phyloP scores from a whole-genome alignment of 306 rosid genomes.

The Inga oerstediana region DNA sequence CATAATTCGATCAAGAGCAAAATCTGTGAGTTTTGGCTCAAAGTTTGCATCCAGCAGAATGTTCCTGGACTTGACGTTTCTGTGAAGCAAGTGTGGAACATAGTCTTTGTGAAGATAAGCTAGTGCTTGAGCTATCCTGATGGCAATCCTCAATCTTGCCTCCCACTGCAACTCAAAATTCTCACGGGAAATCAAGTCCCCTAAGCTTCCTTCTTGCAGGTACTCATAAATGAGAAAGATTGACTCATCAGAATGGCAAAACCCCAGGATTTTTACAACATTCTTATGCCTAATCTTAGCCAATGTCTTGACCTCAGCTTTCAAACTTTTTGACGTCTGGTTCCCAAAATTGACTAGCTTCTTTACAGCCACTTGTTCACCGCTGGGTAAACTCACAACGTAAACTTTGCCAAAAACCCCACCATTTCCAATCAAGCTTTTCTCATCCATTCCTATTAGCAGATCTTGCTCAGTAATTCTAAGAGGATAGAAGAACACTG shows the following conservation, averaged over 20 bases:
- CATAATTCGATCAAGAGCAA: conserved; percentile 73
- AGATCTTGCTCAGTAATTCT: conserved; percentile 88
- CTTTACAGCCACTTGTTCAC: conserved; percentile 84
- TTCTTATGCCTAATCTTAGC: conserved; percentile 95
- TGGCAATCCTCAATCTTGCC: conserved; percentile 72
- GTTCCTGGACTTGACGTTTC: conserved; percentile 84
- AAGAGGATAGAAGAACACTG: conserved; percentile 91
- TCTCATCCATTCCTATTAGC: conserved; percentile 83
- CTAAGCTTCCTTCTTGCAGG: conserved; percentile 80
- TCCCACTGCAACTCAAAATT: conserved; percentile 71
- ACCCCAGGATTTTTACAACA: conserved; percentile 81
- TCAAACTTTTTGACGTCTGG: conserved; percentile 71
- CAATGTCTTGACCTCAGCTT: conserved; percentile 80
- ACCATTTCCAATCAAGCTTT: conserved; percentile 59
- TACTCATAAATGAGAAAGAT: conserved; percentile 80
- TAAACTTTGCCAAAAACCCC: conserved; percentile 81
- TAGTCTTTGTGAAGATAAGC: conserved; percentile 93
- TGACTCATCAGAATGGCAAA: conserved; percentile 83
- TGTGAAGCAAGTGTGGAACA: conserved; percentile 85
- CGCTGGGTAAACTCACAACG: conserved; percentile 72
- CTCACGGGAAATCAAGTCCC: conserved; percentile 63
- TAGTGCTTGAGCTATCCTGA: conserved; percentile 88
- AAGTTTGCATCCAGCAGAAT: conserved; percentile 77
- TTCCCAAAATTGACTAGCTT: conserved; percentile 77
- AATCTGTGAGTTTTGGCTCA: conserved; percentile 89